These are phyloP conservation scores for Usnea hakonensis DNA, from an alignment of 495 filamentous ascomycete species.

Conservation along the genomic window DNA sequence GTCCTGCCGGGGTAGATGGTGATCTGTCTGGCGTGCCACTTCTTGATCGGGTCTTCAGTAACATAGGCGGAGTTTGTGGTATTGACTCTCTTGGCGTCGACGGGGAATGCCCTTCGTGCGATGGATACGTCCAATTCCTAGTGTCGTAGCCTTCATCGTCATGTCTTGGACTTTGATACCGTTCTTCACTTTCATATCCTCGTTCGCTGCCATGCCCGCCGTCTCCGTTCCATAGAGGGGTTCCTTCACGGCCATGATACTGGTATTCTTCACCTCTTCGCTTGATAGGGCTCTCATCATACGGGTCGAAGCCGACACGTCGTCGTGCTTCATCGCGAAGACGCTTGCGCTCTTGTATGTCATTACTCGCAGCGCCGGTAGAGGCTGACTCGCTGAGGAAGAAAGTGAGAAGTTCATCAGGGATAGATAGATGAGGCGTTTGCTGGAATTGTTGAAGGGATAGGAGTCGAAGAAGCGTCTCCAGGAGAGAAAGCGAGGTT, in stretches of 20 bases:
- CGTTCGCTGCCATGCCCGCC: not conserved
- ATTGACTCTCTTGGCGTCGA: slow-evolving; percentile 5
- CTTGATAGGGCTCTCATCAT: slow-evolving; percentile 63
- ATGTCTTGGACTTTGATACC: slow-evolving; percentile 9
- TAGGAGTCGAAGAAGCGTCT: slow-evolving; percentile 85
- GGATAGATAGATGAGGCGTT: slow-evolving; percentile 81
- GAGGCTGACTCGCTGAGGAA: slow-evolving; percentile 78
- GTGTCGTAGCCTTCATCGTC: slow-evolving; percentile 22
- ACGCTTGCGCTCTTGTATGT: slow-evolving; percentile 60
- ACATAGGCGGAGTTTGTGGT: slow-evolving; percentile 13
- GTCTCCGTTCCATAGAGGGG: slow-evolving; percentile 1
- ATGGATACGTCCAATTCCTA: slow-evolving; percentile 6
- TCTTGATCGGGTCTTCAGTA: slow-evolving; percentile 22
- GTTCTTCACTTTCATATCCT: slow-evolving; percentile 1
- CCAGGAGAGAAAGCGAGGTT: slow-evolving; percentile 85
- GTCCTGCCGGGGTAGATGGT: slow-evolving; percentile 22
- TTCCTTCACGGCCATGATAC: slow-evolving; percentile 27
- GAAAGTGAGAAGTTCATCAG: slow-evolving; percentile 90
- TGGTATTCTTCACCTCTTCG: slow-evolving; percentile 55
- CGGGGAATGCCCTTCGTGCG: not conserved
- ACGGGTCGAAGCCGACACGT: slow-evolving; percentile 87
- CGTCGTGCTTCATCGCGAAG: slow-evolving; percentile 64
- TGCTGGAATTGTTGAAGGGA: slow-evolving; percentile 97
- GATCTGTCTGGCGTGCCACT: slow-evolving; percentile 29
- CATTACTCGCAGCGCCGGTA: slow-evolving; percentile 62